phyloP scores from a whole-genome alignment of 345 rosid species.

The Limnanthes douglasii region DNA sequence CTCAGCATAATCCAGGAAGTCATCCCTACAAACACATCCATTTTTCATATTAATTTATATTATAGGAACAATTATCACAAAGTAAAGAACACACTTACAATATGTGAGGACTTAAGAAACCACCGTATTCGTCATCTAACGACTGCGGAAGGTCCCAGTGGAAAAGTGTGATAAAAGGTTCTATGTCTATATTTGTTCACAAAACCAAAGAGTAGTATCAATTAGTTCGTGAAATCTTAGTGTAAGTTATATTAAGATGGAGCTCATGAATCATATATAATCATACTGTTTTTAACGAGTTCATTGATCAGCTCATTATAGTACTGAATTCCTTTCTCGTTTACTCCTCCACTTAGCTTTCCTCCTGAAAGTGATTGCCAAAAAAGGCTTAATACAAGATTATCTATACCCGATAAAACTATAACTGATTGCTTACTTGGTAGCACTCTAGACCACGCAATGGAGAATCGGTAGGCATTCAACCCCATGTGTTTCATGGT shows the following conservation, averaged over 20 bases:
- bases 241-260: too few relatives aligned
- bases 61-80: background rate
- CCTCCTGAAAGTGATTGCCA: slow-evolving; percentile 14
- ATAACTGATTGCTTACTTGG: slow-evolving; percentile 14
- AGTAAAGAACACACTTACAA: slow-evolving; percentile 16
- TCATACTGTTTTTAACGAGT: slow-evolving; percentile 18
- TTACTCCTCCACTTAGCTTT: slow-evolving; percentile 20
- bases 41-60: background rate
- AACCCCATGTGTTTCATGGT: slow-evolving; percentile 19
- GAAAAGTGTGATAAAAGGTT: slow-evolving; percentile 22
- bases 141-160: slow-evolving; percentile 33
- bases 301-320: slow-evolving; percentile 29
- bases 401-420: background rate
- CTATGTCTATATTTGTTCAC: too few relatives aligned
- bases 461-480: slow-evolving; percentile 26
- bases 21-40: slow-evolving; percentile 13
- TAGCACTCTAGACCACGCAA: slow-evolving; percentile 27
- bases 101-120: slow-evolving; percentile 17
- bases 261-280: background rate
- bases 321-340: slow-evolving; percentile 18
- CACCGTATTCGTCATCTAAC: slow-evolving; percentile 24
- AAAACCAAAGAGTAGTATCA: too few relatives aligned
- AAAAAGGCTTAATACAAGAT: background rate
- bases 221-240: too few relatives aligned
- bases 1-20: slow-evolving; percentile 22